Conservation (phyloP, 345 rosid species). For the Populus euphratica region DNA sequence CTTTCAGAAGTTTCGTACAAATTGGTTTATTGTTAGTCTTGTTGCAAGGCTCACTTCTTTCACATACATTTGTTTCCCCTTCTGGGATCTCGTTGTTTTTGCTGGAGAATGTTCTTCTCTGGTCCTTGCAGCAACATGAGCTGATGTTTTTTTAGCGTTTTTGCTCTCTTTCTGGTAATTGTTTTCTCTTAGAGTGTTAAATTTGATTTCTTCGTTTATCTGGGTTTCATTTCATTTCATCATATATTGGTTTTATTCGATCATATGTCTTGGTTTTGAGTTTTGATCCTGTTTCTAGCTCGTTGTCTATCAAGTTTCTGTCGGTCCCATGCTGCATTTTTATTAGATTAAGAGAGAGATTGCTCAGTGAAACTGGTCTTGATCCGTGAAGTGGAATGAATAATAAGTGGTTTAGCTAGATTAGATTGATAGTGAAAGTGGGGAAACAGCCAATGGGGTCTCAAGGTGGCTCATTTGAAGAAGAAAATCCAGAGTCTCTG, state of each 20-base stretch:
- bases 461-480: neutral
- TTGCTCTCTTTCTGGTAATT: too few species aligned
- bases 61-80: neutral
- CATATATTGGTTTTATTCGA: too few species aligned
- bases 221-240: too few species aligned
- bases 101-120: neutral
- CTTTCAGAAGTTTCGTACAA: neutral
- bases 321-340: too few species aligned
- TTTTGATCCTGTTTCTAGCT: too few species aligned
- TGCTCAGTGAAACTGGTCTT: neutral
- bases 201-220: too few species aligned
- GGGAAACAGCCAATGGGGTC: neutral
- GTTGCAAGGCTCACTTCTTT: neutral
- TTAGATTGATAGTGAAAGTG: neutral
- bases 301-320: too few species aligned
- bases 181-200: too few species aligned
- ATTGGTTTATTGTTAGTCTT: neutral
- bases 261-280: too few species aligned
- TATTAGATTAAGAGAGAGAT: too few species aligned
- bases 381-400: neutral
- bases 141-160: neutral
- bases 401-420: neutral
- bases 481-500: neutral
- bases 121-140: neutral
- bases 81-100: neutral